Base-by-base conservation (phyloP, 169 alveolate species). In the Perkinsus marinus region DNA sequence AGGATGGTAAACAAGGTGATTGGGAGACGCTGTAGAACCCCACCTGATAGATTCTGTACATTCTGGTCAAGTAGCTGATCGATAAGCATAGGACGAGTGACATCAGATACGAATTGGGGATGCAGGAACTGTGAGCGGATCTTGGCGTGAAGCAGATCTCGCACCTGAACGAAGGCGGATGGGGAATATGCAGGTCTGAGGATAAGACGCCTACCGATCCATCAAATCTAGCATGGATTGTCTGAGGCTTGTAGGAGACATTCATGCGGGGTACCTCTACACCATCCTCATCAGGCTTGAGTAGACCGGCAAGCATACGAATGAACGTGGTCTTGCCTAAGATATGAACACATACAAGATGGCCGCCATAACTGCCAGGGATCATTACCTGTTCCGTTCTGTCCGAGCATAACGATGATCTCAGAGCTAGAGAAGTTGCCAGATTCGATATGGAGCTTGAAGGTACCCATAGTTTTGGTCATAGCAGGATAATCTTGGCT, bases 311-410 rank as follows among this genome's bases (percentile, higher is more conserved):
- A 68, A 98, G 96, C 97, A 98, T 97, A 9, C 97, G 96, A 90
- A 99, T 98, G 95, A 98, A 97, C 0, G 99, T 99, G 34, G 99
- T 98, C 94, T 99, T 99, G 30, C 99, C 99, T 68, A 99, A 2
- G 9, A 19, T 13, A 0, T 13, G 7, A 57, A n/a, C n/a, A n/a
- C n/a, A n/a, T n/a, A n/a, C 26, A 16, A 26, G 34, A 19, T 13
- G 34, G n/a, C 22, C 7, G 34, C 79, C 9, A 19, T 97, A 30
- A 57, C 7, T 19, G 34, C n/a, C n/a, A n/a, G 26, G 37, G 7
- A 13, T 57, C 26, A 2, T 57, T 97, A 22, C 99, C 99, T 68
- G 99, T 95, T 34, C 99, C 99, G 94, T 99, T 99, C 95, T 99
- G 98, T 19, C 99, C 99, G 43, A 99, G 96, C 94, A 99, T 94